Conservation (phyloP, 2,329 filamentous ascomycete species). For the Exophiala mesophila region DNA sequence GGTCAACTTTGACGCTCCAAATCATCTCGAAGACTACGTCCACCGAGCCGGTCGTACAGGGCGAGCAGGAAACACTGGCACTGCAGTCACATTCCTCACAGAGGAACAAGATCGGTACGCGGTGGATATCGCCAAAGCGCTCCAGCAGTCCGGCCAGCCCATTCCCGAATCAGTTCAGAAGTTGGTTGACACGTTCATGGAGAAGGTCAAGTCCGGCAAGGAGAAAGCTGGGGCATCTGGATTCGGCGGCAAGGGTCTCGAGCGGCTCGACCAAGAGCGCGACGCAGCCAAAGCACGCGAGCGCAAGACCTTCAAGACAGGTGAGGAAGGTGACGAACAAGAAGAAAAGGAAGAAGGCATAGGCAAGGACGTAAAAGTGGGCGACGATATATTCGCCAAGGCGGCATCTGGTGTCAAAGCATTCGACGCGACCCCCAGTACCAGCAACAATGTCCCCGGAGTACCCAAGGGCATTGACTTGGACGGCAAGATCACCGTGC, state of each 20-base stretch:
- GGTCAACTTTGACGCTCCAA: constrained; percentile 44
- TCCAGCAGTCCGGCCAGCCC: constrained; percentile 84
- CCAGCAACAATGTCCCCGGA: constrained; percentile 37
- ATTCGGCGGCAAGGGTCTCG: constrained; percentile 91
- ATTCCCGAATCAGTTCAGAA: constrained; percentile 66
- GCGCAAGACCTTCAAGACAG: constrained; percentile 83
- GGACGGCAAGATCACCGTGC: constrained; percentile 67
- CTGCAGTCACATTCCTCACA: constrained; percentile 89
- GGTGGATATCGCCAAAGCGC: constrained; percentile 78
- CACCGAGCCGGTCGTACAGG: constrained; percentile 92
- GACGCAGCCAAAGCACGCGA: constrained; percentile 81
- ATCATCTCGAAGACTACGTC: constrained; percentile 74
- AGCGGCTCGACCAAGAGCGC: constrained; percentile 84
- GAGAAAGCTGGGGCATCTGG: constrained; percentile 78
- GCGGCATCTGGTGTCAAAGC: constrained; percentile 62
- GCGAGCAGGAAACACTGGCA: constrained; percentile 88
- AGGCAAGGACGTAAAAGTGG: constrained; percentile 59
- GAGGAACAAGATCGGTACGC: constrained; percentile 89
- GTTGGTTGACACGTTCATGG: constrained; percentile 64
- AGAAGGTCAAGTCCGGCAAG: constrained; percentile 89
- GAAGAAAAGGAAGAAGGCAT: constrained; percentile 57
- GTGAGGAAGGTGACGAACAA: constrained; percentile 73
- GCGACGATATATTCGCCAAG: constrained; percentile 50
- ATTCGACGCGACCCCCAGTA: constrained; percentile 49
- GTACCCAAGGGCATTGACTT: constrained; percentile 56